These are phyloP conservation scores for Tuber aestivum DNA, from an alignment of 495 filamentous ascomycete genomes.

Conservation along the genomic window DNA sequence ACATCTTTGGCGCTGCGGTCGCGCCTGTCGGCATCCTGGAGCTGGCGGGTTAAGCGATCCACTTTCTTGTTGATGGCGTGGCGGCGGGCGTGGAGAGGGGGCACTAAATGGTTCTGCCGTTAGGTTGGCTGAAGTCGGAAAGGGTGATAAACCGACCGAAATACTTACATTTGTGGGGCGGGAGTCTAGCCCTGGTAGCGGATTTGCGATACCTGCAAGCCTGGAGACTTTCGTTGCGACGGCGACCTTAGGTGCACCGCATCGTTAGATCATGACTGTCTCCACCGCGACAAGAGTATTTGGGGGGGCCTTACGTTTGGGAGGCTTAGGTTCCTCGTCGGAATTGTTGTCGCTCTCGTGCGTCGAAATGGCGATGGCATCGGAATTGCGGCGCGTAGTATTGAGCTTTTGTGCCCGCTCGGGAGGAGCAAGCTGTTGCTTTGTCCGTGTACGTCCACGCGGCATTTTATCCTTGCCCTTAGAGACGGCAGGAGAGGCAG, in stretches of 20 bases:
- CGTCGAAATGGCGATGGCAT: neutral
- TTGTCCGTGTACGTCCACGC: no score
- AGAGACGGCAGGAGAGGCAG: no score
- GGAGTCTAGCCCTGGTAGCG: neutral
- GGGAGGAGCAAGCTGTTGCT: no score
- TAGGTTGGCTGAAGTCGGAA: fast-evolving
- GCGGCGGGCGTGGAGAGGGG: neutral
- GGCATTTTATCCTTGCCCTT: no score
- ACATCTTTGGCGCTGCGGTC: neutral
- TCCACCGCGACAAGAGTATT: fast-evolving
- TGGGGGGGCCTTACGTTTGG: neutral
- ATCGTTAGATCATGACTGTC: neutral
- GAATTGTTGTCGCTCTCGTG: neutral
- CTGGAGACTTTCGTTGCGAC: neutral
- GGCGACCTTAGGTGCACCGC: neutral
- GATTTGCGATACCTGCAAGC: neutral
- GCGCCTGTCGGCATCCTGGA: neutral
- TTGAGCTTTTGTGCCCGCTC: no score
- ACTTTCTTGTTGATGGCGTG: neutral
- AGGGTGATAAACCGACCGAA: fast-evolving
- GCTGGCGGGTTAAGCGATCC: neutral
- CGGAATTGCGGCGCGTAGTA: neutral
- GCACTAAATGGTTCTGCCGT: neutral
- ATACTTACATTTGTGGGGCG: neutral
- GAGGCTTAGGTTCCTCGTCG: neutral